Evolutionary conservation across 106 monocot species (phyloP).

Genomic region (Xerophyta viscosa): DNA sequence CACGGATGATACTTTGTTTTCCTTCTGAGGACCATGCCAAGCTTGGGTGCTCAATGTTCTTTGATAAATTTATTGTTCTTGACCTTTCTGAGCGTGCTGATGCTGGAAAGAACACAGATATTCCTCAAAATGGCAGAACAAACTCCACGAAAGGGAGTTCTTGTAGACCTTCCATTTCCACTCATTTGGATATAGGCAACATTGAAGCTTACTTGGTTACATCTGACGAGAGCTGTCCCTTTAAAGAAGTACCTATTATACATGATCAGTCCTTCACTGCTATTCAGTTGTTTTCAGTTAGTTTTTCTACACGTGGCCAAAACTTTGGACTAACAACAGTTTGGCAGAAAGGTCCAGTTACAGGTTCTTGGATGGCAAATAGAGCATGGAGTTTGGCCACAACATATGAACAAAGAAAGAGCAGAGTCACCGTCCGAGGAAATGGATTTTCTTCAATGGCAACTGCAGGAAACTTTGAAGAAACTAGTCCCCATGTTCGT

Average conservation of each 20-base stretch:
- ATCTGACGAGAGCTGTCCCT: slow-evolving; percentile 10
- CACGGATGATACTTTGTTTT: slow-evolving; percentile 70
- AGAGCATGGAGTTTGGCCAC: slow-evolving; percentile 69
- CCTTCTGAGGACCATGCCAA: slow-evolving; percentile 31
- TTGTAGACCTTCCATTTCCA: slow-evolving; percentile 32
- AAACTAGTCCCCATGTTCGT: slow-evolving; percentile 41
- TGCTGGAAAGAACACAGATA: slow-evolving; percentile 11
- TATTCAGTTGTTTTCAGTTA: slow-evolving; percentile 46
- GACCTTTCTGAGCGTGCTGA: slow-evolving; percentile 40
- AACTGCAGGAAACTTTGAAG: slow-evolving; percentile 36
- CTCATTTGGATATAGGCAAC: slow-evolving; percentile 41
- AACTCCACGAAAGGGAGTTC: slow-evolving; percentile 18
- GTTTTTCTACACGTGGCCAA: slow-evolving; percentile 10
- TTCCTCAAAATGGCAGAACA: slow-evolving; percentile 5
- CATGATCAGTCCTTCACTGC: slow-evolving; percentile 20
- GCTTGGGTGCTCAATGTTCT: slow-evolving; percentile 18
- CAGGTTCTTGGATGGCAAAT: slow-evolving; percentile 56
- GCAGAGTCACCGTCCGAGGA: slow-evolving; percentile 46
- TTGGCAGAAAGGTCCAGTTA: slow-evolving; percentile 76
- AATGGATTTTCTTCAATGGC: slow-evolving; percentile 52
- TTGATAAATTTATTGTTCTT: slow-evolving; percentile 60
- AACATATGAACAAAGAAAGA: slow-evolving; percentile 37
- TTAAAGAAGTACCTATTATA: slow-evolving; percentile 3
- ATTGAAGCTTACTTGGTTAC: slow-evolving; percentile 62
- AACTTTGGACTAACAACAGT: slow-evolving; percentile 41